Conservation (phyloP, 106 monocot genomes). For the Cymbidium sinense region DNA sequence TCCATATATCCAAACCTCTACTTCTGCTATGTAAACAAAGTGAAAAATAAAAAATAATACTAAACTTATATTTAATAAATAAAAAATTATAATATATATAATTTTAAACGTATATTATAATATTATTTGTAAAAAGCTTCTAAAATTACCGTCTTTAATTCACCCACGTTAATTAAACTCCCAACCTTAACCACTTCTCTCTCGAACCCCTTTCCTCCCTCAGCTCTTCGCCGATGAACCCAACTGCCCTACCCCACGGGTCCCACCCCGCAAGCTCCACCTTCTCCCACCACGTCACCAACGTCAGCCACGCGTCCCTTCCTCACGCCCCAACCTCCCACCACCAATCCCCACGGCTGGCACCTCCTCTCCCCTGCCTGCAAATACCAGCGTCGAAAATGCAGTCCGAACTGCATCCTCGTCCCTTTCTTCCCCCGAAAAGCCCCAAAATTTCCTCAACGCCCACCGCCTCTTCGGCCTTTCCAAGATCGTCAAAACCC, state of each 20-base stretch:
- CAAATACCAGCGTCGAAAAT: slow-evolving; percentile 57
- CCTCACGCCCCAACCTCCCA: neutral
- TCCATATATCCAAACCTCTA: too few species aligned
- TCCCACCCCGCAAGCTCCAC: neutral
- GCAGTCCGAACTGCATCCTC: slow-evolving; percentile 48
- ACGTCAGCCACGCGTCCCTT: slow-evolving; percentile 6
- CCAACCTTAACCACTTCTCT: too few species aligned
- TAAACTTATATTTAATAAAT: too few species aligned
- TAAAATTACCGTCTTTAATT: too few species aligned
- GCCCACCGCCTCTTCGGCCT: slow-evolving; percentile 57
- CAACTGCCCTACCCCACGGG: neutral
- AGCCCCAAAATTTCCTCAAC: slow-evolving; percentile 29
- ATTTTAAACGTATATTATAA: too few species aligned
- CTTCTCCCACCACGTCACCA: slow-evolving; percentile 1
- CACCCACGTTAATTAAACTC: too few species aligned
- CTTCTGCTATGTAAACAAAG: too few species aligned
- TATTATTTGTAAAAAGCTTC: too few species aligned
- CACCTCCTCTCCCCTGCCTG: slow-evolving; percentile 23
- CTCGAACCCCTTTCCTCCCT: neutral
- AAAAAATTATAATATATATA: too few species aligned
- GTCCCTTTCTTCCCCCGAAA: slow-evolving; percentile 56
- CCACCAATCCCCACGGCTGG: neutral
- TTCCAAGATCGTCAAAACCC: slow-evolving; percentile 39
- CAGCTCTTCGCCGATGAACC: slow-evolving; percentile 3
- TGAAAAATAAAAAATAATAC: too few species aligned